Evolutionary conservation across 306 rosid species (phyloP).

Genomic region (Begonia fuchsioides): DNA sequence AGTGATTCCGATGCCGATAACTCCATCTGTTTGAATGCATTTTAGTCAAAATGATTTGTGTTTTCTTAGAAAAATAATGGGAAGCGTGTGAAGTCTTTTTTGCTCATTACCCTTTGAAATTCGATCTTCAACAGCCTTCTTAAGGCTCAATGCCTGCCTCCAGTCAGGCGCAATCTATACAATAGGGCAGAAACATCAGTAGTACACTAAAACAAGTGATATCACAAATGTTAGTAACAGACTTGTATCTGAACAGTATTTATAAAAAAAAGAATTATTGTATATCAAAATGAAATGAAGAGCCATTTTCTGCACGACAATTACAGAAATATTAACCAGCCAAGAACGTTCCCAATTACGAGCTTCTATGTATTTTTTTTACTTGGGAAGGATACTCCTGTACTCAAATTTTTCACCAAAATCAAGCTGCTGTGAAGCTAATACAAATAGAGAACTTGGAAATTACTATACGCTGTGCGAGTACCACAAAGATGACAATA

Average conservation of each 20-base stretch:
- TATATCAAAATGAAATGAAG: no score
- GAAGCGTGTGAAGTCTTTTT: background rate
- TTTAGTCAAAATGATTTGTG: constrained; percentile 7
- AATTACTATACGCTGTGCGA: no score
- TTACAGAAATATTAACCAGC: no score
- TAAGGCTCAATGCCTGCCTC: constrained; percentile 76
- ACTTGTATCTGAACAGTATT: background rate
- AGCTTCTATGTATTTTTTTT: no score
- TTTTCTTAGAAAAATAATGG: constrained; percentile 1
- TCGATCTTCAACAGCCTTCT: constrained; percentile 39
- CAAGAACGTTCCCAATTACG: no score
- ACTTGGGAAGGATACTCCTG: no score
- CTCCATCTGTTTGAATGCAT: constrained; percentile 50
- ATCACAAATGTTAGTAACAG: background rate
- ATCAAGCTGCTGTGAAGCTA: no score
- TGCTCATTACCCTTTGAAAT: constrained; percentile 57
- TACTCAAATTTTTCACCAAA: no score
- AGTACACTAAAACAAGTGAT: constrained; percentile 5
- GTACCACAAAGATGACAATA: no score
- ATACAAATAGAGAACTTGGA: no score
- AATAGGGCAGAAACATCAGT: background rate
- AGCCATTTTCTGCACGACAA: no score
- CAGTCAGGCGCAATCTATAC: constrained; percentile 92
- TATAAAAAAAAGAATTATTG: no score
- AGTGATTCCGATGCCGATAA: constrained; percentile 76